Conservation (phyloP, 306 rosid genomes). For the Quillaja saponaria region DNA sequence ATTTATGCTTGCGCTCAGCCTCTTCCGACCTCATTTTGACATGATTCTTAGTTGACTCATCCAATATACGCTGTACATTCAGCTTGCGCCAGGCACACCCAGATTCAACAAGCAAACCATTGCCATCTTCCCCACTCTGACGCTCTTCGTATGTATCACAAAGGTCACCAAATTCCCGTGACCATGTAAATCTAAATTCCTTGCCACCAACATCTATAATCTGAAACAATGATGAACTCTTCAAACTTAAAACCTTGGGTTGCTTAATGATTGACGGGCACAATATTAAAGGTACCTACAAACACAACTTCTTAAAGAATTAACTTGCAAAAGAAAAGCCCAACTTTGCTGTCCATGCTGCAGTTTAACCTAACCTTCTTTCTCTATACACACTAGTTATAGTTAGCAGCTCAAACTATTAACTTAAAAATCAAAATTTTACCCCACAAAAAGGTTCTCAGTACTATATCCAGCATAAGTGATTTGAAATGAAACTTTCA, state of each 20-base stretch:
- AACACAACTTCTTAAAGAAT: slow-evolving; percentile 5
- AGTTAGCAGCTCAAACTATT: no score
- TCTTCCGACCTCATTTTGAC: slow-evolving; percentile 86
- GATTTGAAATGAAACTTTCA: background rate
- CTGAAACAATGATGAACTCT: slow-evolving; percentile 44
- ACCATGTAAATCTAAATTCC: slow-evolving; percentile 86
- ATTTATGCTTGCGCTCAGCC: slow-evolving; percentile 72
- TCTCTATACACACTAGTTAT: no score
- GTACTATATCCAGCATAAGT: slow-evolving; percentile 3
- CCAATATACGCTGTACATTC: slow-evolving; percentile 86
- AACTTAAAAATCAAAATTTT: no score
- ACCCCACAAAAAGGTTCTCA: no score
- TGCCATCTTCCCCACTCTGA: slow-evolving; percentile 74
- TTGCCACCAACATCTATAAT: slow-evolving; percentile 93
- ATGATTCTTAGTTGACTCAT: slow-evolving; percentile 74
- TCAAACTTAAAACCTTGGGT: slow-evolving; percentile 25
- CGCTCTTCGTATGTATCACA: slow-evolving; percentile 89
- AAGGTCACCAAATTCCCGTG: slow-evolving; percentile 71
- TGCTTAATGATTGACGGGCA: no score
- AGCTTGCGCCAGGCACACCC: slow-evolving; percentile 96
- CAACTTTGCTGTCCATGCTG: no score
- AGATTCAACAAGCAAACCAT: slow-evolving; percentile 82
- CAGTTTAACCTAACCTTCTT: no score
- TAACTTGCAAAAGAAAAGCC: slow-evolving; percentile 14
- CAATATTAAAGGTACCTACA: slow-evolving; percentile 10